A percentile compares a stretch with the other conserved stretches of the same genome.
phyloP scores from a whole-genome alignment of 2,329 filamentous ascomycete species.

The Cercospora berteroae region DNA sequence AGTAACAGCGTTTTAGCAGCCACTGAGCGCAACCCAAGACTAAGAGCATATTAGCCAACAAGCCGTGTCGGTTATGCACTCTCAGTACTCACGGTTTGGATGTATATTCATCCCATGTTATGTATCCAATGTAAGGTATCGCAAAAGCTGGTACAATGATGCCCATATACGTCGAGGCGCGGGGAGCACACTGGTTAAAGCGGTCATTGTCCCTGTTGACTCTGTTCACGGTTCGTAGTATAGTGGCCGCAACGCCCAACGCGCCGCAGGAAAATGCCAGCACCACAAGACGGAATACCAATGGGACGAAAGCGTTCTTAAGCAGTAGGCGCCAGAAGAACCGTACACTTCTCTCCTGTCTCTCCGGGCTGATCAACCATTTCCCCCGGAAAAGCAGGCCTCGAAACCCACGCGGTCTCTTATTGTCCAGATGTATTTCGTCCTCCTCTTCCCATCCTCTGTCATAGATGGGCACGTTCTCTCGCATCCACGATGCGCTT shows the following conservation, averaged over 20 bases:
- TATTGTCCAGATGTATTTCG: conserved; percentile 39
- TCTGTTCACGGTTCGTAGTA: conserved; percentile 56
- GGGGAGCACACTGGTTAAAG: conserved; percentile 42
- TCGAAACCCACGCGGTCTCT: conserved; percentile 45
- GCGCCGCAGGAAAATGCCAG: conserved; percentile 80
- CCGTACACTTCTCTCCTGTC: conserved; percentile 36
- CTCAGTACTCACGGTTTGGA: conserved; percentile 64
- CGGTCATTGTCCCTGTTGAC: conserved; percentile 37
- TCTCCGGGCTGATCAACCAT: conserved; percentile 46
- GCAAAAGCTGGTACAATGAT: conserved; percentile 86
- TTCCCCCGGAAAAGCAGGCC: conserved; percentile 33
- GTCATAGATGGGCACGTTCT: conserved; percentile 49
- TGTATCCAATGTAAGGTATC: conserved; percentile 85
- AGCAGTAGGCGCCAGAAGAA: conserved; percentile 60
- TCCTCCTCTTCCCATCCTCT: conserved; percentile 56
- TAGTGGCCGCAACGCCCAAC: conserved; percentile 72
- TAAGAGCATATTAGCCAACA: conserved; percentile 22
- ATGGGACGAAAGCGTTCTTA: conserved; percentile 78
- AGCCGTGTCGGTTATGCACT: background rate
- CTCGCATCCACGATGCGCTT: conserved; percentile 48
- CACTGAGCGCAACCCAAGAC: conserved; percentile 75
- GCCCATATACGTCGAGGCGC: conserved; percentile 76
- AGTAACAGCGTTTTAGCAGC: conserved; percentile 86
- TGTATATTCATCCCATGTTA: conserved; percentile 95
- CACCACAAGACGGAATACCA: conserved; percentile 78